Base-by-base conservation (phyloP, 1,139 yeast genomes). In the Kurtzmaniella natalensis region DNA sequence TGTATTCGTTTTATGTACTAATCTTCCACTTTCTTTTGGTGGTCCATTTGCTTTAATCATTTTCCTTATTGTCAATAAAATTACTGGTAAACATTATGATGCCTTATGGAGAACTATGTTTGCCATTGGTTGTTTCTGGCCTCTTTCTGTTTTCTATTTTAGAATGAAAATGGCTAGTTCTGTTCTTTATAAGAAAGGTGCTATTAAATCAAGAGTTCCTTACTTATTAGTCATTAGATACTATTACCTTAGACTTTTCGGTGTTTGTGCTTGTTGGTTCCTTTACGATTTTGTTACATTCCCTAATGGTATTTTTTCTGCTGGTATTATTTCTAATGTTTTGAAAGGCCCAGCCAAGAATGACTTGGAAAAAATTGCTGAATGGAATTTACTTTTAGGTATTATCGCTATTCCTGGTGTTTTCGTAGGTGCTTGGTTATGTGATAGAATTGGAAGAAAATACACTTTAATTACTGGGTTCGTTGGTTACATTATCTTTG, bases 91-190 rank as follows among this genome's bases (percentile, higher is more conserved):
- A 6, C 77, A 77, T 47, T 56, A 68, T 39, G 63, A 66, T 26
- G 81, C 80, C 3, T 57, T 80, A 24, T 82, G 89, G 88, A 76
- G 92, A 63, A 74, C 81, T 20, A 72, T 81, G 69, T 79, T 78
- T 46, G 92, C 85, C 14, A 67, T 83, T 40, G 94, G 92, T 24
- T 72, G 78, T 28, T 66, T 82, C 48, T 81, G 85, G 83, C 92
- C 94, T 1, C 57, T 81, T 29, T 61, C 79, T 3, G 81, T 83
- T 28, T 81, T 83, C 51, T 80, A 78, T 52, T 82, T 83, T 65
- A 72, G 92, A 47, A 57, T 68, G 58, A 79, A 72, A 48, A 78
- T 82, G 82, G 76, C 77, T n/a, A 76, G 85, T 18, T 77, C 85
- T 2, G 72, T 64, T 32, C 63, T 69, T 32, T 72, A 65, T 52